Evolutionary conservation across 768 basidiomycete species (phyloP).

Genomic region (Mycena olivaceomarginata): DNA sequence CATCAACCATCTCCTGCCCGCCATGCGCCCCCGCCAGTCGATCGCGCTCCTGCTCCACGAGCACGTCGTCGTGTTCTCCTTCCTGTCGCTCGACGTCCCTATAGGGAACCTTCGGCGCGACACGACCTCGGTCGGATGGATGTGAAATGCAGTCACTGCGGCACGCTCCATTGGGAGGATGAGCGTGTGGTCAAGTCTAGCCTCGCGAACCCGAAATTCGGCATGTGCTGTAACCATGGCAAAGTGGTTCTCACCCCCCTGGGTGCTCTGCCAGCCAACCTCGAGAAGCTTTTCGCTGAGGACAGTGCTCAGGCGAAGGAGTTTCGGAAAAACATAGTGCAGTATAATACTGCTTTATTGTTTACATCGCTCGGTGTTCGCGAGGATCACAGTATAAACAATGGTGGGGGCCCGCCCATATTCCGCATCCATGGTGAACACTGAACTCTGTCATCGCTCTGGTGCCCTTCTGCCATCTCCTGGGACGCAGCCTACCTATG

Average conservation of each 20-base stretch:
- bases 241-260: constrained; percentile 55
- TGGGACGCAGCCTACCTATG: constrained; percentile 47
- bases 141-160: constrained; percentile 54
- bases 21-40: too few species aligned
- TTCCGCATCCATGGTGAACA: constrained; percentile 55
- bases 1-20: too few species aligned
- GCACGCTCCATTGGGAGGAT: constrained; percentile 59
- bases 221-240: constrained; percentile 59
- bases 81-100: constrained; percentile 2
- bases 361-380: constrained; percentile 55
- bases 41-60: too few species aligned
- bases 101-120: not conserved
- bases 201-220: constrained; percentile 51
- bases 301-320: constrained; percentile 27
- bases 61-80: not conserved
- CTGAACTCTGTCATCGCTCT: constrained; percentile 56
- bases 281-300: constrained; percentile 47
- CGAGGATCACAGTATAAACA: constrained; percentile 46
- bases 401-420: constrained; percentile 48
- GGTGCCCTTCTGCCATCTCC: constrained; percentile 50
- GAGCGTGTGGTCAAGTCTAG: constrained; percentile 46
- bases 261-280: constrained; percentile 43
- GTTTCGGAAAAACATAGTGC: constrained; percentile 55
- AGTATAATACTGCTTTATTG: constrained; percentile 59
- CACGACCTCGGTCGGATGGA: constrained; percentile 59